Evolutionary conservation across 2,329 filamentous ascomycete genomes (phyloP), one percentile per base, ranked within the genome.

Genomic region (Cercospora berteroae): DNA sequence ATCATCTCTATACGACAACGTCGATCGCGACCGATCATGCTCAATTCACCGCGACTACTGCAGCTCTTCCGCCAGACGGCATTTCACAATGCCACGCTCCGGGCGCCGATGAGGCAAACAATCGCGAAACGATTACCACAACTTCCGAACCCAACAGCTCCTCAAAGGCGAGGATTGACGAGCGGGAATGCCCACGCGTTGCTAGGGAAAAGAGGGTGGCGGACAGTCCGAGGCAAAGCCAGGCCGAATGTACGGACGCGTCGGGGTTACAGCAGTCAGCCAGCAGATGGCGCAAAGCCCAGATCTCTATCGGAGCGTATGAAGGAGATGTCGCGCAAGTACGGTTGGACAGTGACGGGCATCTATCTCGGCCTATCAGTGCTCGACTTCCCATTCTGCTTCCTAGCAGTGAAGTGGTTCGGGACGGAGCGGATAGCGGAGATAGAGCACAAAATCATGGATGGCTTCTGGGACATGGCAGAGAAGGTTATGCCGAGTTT

Each of bases 381-480:
- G 42, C 81, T 97, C 61, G 95, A 99, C 80, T 96, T 98, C 72
- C 95, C 95, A 0, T 92, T 98, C 77, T 98, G 94, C 81, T 99
- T 97, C 81, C 81, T 96, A 64, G 88, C 95, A 9, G 95, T 99
- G 57, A 87, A 90, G 66, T 82, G 89, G 62, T 85, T 97, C 1
- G 95, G 95, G 16, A 91, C 92, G 0, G 95, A 99, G 27, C 87
- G 87, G 64, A 95, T 99, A 75, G 94, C 93, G 85, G 80, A 82
- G 82, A 83, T 81, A 73, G 92, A 95, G 78, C 86, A 93, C 67
- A 84, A 82, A n/a, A 81, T 93, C 1, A 84, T 92, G 29, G 86
- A 86, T 8, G 80, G 83, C 33, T 83, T 88, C 63, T 85, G 86
- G 77, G 82, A 81, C 33, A 65, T 88, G 8, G 85, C 93, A 63